These are phyloP conservation scores for Stephanodiscus triporus DNA, from an alignment of 108 stramenopile genomes.

Conservation along the genomic window DNA sequence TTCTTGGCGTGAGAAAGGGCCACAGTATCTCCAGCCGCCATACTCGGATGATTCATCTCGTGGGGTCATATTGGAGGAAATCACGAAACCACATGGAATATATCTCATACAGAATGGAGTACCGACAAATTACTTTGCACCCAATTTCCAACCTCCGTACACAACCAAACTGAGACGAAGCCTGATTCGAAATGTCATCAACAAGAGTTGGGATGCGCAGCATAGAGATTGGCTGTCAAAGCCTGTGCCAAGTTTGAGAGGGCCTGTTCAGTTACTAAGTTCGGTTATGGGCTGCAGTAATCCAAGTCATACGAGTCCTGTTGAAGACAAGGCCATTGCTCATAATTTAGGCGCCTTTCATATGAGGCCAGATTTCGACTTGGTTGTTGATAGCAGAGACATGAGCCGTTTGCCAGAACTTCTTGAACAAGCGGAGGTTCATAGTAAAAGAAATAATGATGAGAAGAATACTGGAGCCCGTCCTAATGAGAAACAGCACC, in stretches of 20 bases:
- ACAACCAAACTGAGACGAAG: constrained; percentile 87
- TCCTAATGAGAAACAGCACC: not conserved
- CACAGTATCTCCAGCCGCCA: constrained; percentile 81
- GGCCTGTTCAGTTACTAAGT: constrained; percentile 61
- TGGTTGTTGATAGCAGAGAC: constrained; percentile 8
- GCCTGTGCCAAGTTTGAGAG: constrained; percentile 69
- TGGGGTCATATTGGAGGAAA: constrained; percentile 79
- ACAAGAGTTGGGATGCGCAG: constrained; percentile 85
- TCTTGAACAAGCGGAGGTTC: not conserved
- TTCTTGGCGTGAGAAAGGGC: constrained; percentile 87
- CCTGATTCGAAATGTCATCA: constrained; percentile 73
- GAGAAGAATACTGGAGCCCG: not conserved
- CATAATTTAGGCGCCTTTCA: constrained; percentile 5
- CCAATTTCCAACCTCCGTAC: constrained; percentile 89
- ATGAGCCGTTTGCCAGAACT: not conserved
- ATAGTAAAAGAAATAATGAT: not conserved
- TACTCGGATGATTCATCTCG: constrained; percentile 55
- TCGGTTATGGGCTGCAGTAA: constrained; percentile 75
- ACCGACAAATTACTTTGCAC: constrained; percentile 90
- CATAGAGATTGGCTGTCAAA: constrained; percentile 80
- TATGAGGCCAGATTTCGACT: constrained; percentile 27
- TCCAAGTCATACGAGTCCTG: constrained; percentile 42
- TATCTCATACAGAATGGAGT: constrained; percentile 81
- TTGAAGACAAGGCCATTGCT: constrained; percentile 13
- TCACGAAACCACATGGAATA: constrained; percentile 81